A percentile compares a stretch with the other conserved stretches of the same genome.
phyloP scores from a whole-genome alignment of 2,329 filamentous ascomycete genomes.

The Diaporthe humulicola region DNA sequence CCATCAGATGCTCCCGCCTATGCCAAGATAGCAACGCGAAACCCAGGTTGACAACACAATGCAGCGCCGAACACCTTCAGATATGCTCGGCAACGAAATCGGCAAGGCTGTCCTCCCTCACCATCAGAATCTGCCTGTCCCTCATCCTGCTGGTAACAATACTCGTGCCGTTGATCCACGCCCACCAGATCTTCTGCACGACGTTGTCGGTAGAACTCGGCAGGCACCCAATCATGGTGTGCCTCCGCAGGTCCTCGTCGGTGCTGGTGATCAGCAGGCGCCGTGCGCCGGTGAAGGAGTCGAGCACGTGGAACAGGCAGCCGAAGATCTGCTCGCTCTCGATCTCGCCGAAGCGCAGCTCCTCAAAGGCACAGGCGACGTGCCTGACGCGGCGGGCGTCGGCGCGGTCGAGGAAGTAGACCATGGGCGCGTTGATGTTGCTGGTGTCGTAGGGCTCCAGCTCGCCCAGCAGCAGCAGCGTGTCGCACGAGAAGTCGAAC shows the following conservation, averaged over 20 bases:
- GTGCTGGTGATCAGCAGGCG: conserved; percentile 57
- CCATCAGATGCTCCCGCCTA: conserved; percentile 11
- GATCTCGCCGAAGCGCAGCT: conserved; percentile 58
- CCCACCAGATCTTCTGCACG: conserved; percentile 63
- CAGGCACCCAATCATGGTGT: conserved; percentile 44
- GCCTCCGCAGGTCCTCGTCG: conserved; percentile 49
- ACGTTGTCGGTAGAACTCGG: conserved; percentile 52
- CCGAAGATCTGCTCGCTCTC: conserved; percentile 61
- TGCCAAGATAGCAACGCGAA: not conserved
- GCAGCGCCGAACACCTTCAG: not conserved
- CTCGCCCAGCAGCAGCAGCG: conserved; percentile 62
- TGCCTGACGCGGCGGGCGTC: conserved; percentile 59
- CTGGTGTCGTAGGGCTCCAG: conserved; percentile 61
- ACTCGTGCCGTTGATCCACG: conserved; percentile 58
- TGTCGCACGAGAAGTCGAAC: conserved; percentile 63
- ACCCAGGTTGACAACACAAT: not conserved
- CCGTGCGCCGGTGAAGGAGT: conserved; percentile 55
- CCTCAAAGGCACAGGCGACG: conserved; percentile 58
- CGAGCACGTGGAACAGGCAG: conserved; percentile 62
- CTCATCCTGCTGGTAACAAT: conserved; percentile 55
- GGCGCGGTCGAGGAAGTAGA: conserved; percentile 59
- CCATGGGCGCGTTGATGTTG: conserved; percentile 63
- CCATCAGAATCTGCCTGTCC: conserved; percentile 58
- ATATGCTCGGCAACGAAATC: conserved; percentile 46
- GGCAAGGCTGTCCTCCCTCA: conserved; percentile 58